These are phyloP conservation scores for Saccharomycopsis guyanensis DNA, from an alignment of 805 yeast genomes.

Conservation along the genomic window DNA sequence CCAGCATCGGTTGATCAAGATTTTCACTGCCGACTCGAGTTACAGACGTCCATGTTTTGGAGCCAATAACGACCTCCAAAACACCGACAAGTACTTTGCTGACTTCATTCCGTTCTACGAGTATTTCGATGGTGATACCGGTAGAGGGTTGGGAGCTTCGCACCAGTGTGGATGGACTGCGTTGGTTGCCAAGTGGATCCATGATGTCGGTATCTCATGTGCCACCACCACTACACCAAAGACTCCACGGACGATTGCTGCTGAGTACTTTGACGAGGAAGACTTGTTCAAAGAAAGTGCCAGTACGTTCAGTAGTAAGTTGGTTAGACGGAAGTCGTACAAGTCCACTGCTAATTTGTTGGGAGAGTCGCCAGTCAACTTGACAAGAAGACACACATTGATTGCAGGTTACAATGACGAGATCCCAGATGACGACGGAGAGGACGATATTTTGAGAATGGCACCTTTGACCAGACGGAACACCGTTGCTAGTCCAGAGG, in stretches of 20 bases:
- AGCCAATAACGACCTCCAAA: constrained; percentile 34
- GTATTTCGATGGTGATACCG: constrained; percentile 90
- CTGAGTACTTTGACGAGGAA: constrained; percentile 19
- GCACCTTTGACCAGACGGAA: constrained; percentile 9
- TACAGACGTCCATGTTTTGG: constrained; percentile 74
- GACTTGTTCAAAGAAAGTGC: constrained; percentile 27
- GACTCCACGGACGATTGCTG: constrained; percentile 21
- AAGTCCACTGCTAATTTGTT: constrained; percentile 64
- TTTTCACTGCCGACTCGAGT: constrained; percentile 61
- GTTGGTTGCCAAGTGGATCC: constrained; percentile 83
- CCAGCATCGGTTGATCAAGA: constrained; percentile 74
- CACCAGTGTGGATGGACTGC: constrained; percentile 98
- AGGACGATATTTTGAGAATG: neutral
- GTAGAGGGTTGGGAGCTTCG: constrained; percentile 87
- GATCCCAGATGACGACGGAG: neutral
- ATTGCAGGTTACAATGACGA: constrained; percentile 3
- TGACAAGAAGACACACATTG: constrained; percentile 23
- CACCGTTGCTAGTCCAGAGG: constrained; percentile 6
- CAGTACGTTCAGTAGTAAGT: constrained; percentile 42
- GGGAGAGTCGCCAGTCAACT: constrained; percentile 41
- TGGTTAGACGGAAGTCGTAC: constrained; percentile 65
- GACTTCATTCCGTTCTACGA: constrained; percentile 77
- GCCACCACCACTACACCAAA: constrained; percentile 24
- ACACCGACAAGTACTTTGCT: constrained; percentile 55
- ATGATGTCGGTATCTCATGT: constrained; percentile 74